Base-by-base conservation (phyloP, 768 basidiomycete species). In the Scleroderma citrinum region DNA sequence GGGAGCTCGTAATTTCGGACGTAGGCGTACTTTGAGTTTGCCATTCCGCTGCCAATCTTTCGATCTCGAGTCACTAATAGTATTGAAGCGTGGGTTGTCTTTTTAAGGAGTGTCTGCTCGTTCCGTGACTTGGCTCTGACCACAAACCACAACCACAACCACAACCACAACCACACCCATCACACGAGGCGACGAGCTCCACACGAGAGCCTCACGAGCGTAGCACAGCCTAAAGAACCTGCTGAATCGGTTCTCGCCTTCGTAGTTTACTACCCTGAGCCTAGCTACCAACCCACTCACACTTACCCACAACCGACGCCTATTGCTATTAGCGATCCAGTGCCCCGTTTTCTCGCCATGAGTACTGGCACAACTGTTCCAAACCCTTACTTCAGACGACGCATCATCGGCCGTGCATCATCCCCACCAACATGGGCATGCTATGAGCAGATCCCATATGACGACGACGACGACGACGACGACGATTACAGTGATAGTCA, bases 11-110 rank as follows among this genome's bases (percentile, higher is more conserved):
- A 98, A 31, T 77, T 77, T 56, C 83, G 80, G 12, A 98, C 96
- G 67, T 98, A 95, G 36, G 87, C 85, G 59, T 83, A 99, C 60
- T 82, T 86, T n/a, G 90, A 86, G 57, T 87, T 89, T 13, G 95
- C 92, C 95, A 99, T 97, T 30, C 21, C 14, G 11, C 19, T 29
- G 24, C 40, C 39, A 29, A 21, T 32, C n/a, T 8, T 8, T 29
- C 8, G 26, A 29, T 29, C 26, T 29, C 4, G 26, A 4, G 26
- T 29, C 26, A 29, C 26, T 29, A 8, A 4, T 29, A 29, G n/a
- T n/a, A n/a, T n/a, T 29, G 26, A 29, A 29, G 26, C 26, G 26
- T 29, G 26, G 26, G 26, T 4, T 29, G 26, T 29, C 26, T 29
- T 29, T 29, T 29, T 29, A 29, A 29, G 26, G 26, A 40, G 24